Evolutionary conservation across 2,329 filamentous ascomycete species (phyloP).

Genomic region (Nectriaceae sp.): DNA sequence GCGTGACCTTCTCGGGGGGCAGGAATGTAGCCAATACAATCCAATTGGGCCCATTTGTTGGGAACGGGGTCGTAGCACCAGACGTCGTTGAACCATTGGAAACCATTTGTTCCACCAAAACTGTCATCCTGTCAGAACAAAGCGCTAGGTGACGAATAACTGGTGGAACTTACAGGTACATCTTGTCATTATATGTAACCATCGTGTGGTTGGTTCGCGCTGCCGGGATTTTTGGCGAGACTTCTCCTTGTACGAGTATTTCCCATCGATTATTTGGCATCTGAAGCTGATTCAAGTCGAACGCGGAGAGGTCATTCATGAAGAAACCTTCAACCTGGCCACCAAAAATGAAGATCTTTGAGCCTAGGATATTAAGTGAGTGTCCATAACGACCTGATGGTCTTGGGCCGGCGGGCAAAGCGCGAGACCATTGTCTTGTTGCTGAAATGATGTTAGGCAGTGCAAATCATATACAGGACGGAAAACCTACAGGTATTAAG

Average conservation of each 20-base stretch:
- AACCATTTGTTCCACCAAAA: constrained; percentile 96
- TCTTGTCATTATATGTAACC: constrained; percentile 87
- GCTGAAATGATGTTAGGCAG: constrained; percentile 53
- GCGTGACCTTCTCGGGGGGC: constrained; percentile 92
- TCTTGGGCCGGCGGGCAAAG: constrained; percentile 80
- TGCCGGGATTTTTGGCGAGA: constrained; percentile 67
- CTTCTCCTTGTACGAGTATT: constrained; percentile 69
- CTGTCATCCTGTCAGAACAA: constrained; percentile 43
- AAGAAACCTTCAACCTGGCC: constrained; percentile 97
- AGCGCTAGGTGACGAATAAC: background rate
- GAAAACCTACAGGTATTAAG: constrained; percentile 86
- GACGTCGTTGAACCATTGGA: constrained; percentile 98
- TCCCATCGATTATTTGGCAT: constrained; percentile 93
- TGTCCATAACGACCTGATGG: constrained; percentile 94
- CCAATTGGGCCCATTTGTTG: constrained; percentile 84
- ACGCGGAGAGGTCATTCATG: constrained; percentile 95
- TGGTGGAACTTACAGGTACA: constrained; percentile 74
- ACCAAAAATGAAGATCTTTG: constrained; percentile 96
- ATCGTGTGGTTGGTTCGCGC: constrained; percentile 94
- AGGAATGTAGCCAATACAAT: constrained; percentile 97
- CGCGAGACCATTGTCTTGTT: constrained; percentile 96
- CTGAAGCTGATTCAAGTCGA: constrained; percentile 93
- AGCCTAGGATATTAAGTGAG: constrained; percentile 92
- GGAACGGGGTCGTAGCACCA: constrained; percentile 89
- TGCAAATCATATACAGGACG: background rate